Base-by-base conservation (phyloP, 345 rosid species). In the Excoecaria agallocha region DNA sequence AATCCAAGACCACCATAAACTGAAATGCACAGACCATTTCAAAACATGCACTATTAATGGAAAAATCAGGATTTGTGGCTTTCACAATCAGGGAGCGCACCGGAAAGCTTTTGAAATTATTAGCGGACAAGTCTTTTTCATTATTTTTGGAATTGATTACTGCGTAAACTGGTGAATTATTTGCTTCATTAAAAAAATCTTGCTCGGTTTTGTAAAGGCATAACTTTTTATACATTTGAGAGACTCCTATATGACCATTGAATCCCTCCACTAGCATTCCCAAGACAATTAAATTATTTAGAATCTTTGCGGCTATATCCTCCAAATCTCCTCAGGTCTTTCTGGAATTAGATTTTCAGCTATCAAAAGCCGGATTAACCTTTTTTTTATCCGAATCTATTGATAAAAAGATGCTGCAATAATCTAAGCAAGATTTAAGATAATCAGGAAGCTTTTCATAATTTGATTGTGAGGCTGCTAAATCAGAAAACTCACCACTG, bases 1-100 rank as follows among this genome's bases (percentile, higher is more conserved):
- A 43, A 56, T 56, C 65, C 65, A 71, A 24, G 38, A 71, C 74
- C 38, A 71, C 19, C 54, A 71, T 16, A 58, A 43, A 71, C 43
- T 56, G 54, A 61, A 70, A 15, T 39, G 39, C 58, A 51, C 49
- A 70, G 7, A 54, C 35, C 52, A 45, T n/a, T 70, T 39, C 1
- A 20, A 70, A 30, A 12, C 1, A 70, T 13, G 62, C 73, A 6
- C 11, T 12, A n/a, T 58, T 6, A 45, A 45, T 0, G 30, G 1
- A 30, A 30, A 30, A 30, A 30, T 30, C 30, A 30, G 30, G 30
- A 30, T 30, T 45, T 45, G 11, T 6, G 49, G 30, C 30, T 1
- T 0, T 30, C 30, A 30, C 1, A 45, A 11, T 0, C 49, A 6
- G 30, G 30, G 30, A 6, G 1, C 11, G 49, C 0, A 30, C 30